Evolutionary conservation across 2,329 filamentous ascomycete species (phyloP), one percentile per base, ranked within the genome.

Genomic region (Didymella lethalis): DNA sequence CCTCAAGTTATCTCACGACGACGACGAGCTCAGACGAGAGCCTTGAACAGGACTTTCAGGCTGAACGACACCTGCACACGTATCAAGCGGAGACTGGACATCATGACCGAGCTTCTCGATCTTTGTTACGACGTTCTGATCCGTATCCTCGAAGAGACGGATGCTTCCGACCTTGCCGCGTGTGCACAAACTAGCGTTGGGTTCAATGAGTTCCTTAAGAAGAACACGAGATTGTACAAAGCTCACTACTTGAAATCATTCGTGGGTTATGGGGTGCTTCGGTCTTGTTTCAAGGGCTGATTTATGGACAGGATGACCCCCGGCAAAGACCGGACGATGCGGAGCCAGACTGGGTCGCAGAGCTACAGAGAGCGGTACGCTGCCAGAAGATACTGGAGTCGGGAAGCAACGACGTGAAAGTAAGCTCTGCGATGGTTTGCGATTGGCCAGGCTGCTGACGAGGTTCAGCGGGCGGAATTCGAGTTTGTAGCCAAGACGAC

Each of bases 191-290:
- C 73, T 3, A 75, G 69, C 1, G 63, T 55, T 43, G 69, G 59
- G 3, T 77, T 93, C 46, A 76, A 84, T 58, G 73, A 78, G 32
- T 85, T 86, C 62, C 80, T 90, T 51, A 80, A 77, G 48, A 81
- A 79, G 43, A 90, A 92, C 70, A 72, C 75, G 16, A 77, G 84
- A 8, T 77, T 93, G 12, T 88, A 83, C 73, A 87, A 85, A 59
- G 82, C 84, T 23, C 77, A 90, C 7, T 93, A 91, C 71, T 74
- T 88, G 4, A 78, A 79, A 16, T 74, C 76, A 43, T 81, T 87
- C 54, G 88, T 90, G 74, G 67, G 79, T 45, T 8, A 11, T 16
- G 3, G 6, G 7, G 20, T 6, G 11, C 20, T 7, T 40, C 7
- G 7, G 14, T 34, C 12, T 26, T 28, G 20, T 12, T 8, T 3